Percentiles rank a stretch among this genome's conserved stretches.
Evolutionary conservation across 169 alveolate genomes (phyloP).

Genomic region (Plasmodium knowlesi): DNA sequence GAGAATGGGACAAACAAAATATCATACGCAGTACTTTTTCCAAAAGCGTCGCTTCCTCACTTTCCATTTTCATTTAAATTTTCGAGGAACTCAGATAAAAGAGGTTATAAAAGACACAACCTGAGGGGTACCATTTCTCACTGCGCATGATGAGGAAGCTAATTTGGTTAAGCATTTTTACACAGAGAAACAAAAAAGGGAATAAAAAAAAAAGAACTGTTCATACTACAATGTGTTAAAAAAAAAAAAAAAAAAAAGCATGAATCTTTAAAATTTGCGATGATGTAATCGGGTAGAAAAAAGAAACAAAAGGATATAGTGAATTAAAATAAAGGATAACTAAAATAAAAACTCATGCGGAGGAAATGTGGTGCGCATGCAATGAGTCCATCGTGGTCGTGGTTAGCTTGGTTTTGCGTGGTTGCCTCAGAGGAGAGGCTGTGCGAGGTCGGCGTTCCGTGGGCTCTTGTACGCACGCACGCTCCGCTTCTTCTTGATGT

Average conservation of each 20-base stretch:
- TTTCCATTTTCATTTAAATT: neutral
- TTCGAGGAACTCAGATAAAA: neutral
- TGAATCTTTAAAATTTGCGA: neutral
- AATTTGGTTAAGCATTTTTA: neutral
- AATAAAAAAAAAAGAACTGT: neutral
- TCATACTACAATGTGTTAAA: neutral
- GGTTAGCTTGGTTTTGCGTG: too few relatives aligned
- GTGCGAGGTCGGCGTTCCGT: conserved; percentile 21
- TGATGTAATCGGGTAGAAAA: neutral
- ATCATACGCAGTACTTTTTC: neutral
- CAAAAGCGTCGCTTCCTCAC: neutral
- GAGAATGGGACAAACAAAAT: neutral
- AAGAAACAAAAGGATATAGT: neutral
- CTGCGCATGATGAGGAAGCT: neutral
- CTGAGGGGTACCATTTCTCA: neutral
- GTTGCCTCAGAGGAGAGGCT: conserved; percentile 34
- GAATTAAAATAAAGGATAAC: neutral
- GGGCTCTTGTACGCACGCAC: neutral
- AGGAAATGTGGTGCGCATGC: neutral
- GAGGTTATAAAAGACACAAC: neutral
- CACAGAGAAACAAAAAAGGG: neutral
- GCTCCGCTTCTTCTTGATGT: conserved; percentile 12
- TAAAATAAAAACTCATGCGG: neutral
- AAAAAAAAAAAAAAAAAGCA: neutral
- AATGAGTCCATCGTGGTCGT: neutral